phyloP scores from a whole-genome alignment of 352 stramenopile genomes.

The Globisporangium iwayamae region DNA sequence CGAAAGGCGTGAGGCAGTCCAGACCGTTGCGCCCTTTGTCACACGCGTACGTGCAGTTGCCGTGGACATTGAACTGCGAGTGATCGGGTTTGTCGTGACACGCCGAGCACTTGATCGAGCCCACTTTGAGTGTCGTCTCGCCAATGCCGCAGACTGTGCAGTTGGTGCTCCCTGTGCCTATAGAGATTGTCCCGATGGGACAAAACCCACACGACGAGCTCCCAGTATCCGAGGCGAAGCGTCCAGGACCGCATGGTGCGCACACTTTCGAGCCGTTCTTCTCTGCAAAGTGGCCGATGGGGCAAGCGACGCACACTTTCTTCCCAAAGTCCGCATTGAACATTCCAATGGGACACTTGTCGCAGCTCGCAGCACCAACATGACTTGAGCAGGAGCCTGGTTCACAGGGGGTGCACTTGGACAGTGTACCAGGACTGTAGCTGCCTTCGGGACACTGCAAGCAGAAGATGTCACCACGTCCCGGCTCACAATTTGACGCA shows the following conservation, averaged over 20 bases:
- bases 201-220: conserved; percentile 48
- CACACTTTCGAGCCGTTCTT: conserved; percentile 50
- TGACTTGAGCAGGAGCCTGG: conserved; percentile 58
- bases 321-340: conserved; percentile 77
- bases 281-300: conserved; percentile 46
- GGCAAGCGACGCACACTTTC: conserved; percentile 57
- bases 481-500: conserved; percentile 55
- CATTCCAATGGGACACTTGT: conserved; percentile 43
- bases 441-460: conserved; percentile 56
- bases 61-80: conserved; percentile 69
- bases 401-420: conserved; percentile 64
- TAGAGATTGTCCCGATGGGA: conserved; percentile 56
- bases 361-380: conserved; percentile 39
- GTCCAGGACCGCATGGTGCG: conserved; percentile 50
- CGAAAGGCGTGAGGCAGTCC: conserved; percentile 81
- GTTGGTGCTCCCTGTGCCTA: conserved; percentile 38
- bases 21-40: conserved; percentile 74
- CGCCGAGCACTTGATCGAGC: conserved; percentile 38
- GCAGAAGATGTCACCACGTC: conserved; percentile 66
- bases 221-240: conserved; percentile 42
- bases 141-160: conserved; percentile 77
- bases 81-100: conserved; percentile 68
- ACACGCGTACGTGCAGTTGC: conserved; percentile 80
- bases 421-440: conserved; percentile 56
- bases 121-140: conserved; percentile 54